Evolutionary conservation across 352 stramenopile species (phyloP).

Genomic region (Phytophthora litchii): DNA sequence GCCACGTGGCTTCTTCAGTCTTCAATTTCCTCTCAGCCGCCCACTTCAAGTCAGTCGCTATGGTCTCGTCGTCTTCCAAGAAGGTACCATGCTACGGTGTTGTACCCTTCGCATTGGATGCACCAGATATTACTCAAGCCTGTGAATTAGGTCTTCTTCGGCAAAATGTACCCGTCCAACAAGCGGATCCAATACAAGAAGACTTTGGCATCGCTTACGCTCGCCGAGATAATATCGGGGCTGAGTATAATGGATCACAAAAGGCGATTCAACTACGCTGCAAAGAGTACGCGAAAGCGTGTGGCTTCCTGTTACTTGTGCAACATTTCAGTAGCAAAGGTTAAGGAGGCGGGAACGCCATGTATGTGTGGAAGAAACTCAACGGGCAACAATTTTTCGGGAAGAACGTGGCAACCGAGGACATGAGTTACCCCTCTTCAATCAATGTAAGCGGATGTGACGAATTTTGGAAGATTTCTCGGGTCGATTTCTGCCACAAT

Average conservation of each 20-base stretch:
- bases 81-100: not conserved
- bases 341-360: constrained; percentile 9
- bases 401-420: not conserved
- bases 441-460: constrained; percentile 1
- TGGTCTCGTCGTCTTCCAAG: no score
- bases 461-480: constrained; percentile 13
- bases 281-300: constrained; percentile 6
- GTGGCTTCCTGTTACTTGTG: not conserved
- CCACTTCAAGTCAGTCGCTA: no score
- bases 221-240: not conserved
- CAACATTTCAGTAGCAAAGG: not conserved
- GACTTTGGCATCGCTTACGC: constrained; percentile 2
- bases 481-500: constrained; percentile 21
- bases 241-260: not conserved
- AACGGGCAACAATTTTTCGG: constrained; percentile 20
- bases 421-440: not conserved
- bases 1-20: no score
- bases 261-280: constrained; percentile 3
- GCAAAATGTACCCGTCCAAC: not conserved
- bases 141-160: not conserved
- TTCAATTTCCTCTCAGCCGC: no score
- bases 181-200: not conserved
- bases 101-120: not conserved
- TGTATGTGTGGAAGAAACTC: constrained; percentile 31
- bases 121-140: not conserved